Base-by-base conservation (phyloP, 106 monocot genomes). In the Dactylorhiza incarnata region DNA sequence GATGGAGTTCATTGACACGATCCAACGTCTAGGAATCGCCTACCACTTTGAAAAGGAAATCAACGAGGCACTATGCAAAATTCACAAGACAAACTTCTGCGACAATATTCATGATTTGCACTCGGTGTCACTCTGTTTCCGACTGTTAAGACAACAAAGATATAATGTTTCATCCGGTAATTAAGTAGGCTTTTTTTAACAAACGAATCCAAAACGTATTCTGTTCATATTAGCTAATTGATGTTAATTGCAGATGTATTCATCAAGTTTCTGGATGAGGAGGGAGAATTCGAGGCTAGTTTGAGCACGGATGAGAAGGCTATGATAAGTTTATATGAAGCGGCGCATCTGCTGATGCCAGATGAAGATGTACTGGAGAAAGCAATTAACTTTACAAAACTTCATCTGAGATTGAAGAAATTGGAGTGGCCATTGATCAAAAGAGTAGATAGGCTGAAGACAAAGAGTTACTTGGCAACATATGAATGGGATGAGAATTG, bases 341-440 rank as follows among this genome's bases (percentile, higher is more conserved):
- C 82, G 46, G 73, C 74, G 6, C 37, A 74, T 9, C 7, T 75
- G 14, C 78, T 68, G 17, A 48, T 47, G 26, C 22, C 56, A 9
- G 75, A 61, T 65, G 78, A 79, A 71, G 83, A 79, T 2, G 16
- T 83, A n/a, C 44, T 83, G 19, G 61, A 66, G 6, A 51, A 78
- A 51, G 82, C 82, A 6, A 73, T 78, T 47, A 51, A 67, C 7
- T 83, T 68, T 48, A 15, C 71, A 13, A n/a, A 71, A 25, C 12
- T 17, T 5, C 16, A 47, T 46, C n/a, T 71, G 5, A 48, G 7
- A 7, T 5, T 1, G 2, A 45, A 8, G 44, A 8, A n/a, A 45
- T 20, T 49, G 10, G 25, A 25, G 1, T 23, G 52, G 15, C 25
- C 49, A 13, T 15, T 51, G 4, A 17, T 51, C 19, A 20, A 24